Percentiles rank a stretch among this genome's conserved stretches.
These are phyloP conservation scores for Globisporangium viniferum DNA, from an alignment of 352 stramenopile species.

Conservation along the genomic window DNA sequence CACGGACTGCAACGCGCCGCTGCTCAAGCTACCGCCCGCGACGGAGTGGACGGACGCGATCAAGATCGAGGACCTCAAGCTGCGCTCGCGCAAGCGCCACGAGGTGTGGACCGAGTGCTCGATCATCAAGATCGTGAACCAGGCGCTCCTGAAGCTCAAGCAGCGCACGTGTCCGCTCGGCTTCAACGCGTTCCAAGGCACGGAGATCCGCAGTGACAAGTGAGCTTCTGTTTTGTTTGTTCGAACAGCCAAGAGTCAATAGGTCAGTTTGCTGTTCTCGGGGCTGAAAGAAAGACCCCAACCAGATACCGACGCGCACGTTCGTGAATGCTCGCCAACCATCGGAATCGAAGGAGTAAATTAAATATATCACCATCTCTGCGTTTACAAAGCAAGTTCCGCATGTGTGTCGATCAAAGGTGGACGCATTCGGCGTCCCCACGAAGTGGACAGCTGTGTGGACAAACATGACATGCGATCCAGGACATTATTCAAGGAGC, in stretches of 20 bases:
- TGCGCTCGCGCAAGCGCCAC: conserved; percentile 21
- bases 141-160: conserved; percentile 43
- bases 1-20: conserved; percentile 35
- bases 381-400: background rate
- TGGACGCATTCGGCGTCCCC: background rate
- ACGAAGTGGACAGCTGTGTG: background rate
- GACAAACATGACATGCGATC: background rate
- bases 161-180: conserved; percentile 34
- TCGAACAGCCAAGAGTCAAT: background rate
- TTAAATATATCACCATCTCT: conserved; percentile 5
- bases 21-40: conserved; percentile 38
- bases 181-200: conserved; percentile 47
- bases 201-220: conserved; percentile 24
- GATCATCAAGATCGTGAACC: conserved; percentile 41
- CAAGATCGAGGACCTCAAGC: conserved; percentile 16
- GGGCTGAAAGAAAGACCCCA: background rate
- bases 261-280: background rate
- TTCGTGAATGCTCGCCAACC: background rate
- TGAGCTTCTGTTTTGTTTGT: background rate
- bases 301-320: background rate
- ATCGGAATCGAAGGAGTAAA: background rate
- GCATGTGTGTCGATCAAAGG: background rate
- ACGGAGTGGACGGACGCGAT: conserved; percentile 31
- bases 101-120: conserved; percentile 32
- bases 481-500: background rate